These are phyloP conservation scores for Acacia concinna DNA, from an alignment of 331 rosid genomes.

Conservation along the genomic window DNA sequence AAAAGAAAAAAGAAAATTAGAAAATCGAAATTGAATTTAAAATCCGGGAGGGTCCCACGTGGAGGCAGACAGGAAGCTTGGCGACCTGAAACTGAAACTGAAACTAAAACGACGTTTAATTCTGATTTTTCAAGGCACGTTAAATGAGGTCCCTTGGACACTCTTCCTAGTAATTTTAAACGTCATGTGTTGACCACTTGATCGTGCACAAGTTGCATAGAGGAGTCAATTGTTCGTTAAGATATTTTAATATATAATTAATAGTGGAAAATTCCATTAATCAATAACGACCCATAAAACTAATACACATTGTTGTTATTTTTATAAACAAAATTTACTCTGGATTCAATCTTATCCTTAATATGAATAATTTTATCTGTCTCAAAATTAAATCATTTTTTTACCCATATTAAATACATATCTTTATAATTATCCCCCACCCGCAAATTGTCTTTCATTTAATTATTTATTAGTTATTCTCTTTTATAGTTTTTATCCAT, in stretches of 20 bases:
- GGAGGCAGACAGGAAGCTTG: background rate
- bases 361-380: too few relatives aligned
- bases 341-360: too few relatives aligned
- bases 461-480: too few relatives aligned
- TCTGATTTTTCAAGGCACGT: background rate
- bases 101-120: background rate
- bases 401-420: too few relatives aligned
- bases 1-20: background rate
- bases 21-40: background rate
- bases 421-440: too few relatives aligned
- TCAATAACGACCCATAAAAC: too few relatives aligned
- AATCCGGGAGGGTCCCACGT: background rate
- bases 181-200: background rate
- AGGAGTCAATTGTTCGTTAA: background rate
- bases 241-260: background rate
- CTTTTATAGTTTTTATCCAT: too few relatives aligned
- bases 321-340: too few relatives aligned
- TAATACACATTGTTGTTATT: too few relatives aligned
- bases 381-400: too few relatives aligned
- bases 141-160: background rate
- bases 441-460: too few relatives aligned
- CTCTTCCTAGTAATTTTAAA: background rate
- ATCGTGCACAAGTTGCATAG: background rate
- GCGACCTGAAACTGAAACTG: background rate
- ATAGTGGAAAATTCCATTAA: too few relatives aligned